Base-by-base conservation (phyloP, 2,329 filamentous ascomycete species). In the Penicillium sp. region DNA sequence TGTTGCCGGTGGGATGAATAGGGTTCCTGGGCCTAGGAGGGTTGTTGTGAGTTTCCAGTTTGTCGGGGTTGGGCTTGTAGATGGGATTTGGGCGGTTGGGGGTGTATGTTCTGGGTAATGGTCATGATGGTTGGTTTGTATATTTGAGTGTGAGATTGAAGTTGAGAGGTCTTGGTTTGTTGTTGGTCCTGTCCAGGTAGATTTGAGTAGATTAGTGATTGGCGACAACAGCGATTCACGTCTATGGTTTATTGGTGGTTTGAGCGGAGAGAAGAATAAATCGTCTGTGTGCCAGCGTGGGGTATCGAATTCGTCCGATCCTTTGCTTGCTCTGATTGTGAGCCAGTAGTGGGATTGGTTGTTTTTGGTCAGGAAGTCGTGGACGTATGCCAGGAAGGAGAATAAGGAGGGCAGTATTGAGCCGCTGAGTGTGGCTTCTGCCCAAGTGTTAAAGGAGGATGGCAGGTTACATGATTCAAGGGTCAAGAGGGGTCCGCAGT, bases 211-310 rank as follows among this genome's bases (percentile, higher is more conserved):
- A 36, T 39, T 45, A 41, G 41, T 55, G 36, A 29, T 36, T 33
- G 15, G 25, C 17, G 45, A 48, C 6, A 58, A 33, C 31, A 36
- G 41, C 10, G 33, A 44, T 56, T 48, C 35, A 52, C 49, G 45
- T 45, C 63, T 6, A 17, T 35, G 1, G 66, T 56, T 25, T 56
- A 55, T 12, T 65, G 63, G 4, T 57, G 59, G 7, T 50, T 55
- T 23, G 57, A 49, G 48, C 58, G 63, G 61, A 3, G 61, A 59
- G 51, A 74, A 82, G 66, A 82, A 82, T 17, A 79, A 66, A 55
- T 82, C 79, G 59, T 82, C 80, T 0, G 78, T 78, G 58, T 82
- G 80, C 80, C 80, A 82, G 47, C 80, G 68, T 0, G 77, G 76
- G 10, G 61, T 68, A 60, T 82, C 75, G 63, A 75, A 82, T 27